Evolutionary conservation across 768 basidiomycete species (phyloP).

Genomic region (Trametes coccinea): DNA sequence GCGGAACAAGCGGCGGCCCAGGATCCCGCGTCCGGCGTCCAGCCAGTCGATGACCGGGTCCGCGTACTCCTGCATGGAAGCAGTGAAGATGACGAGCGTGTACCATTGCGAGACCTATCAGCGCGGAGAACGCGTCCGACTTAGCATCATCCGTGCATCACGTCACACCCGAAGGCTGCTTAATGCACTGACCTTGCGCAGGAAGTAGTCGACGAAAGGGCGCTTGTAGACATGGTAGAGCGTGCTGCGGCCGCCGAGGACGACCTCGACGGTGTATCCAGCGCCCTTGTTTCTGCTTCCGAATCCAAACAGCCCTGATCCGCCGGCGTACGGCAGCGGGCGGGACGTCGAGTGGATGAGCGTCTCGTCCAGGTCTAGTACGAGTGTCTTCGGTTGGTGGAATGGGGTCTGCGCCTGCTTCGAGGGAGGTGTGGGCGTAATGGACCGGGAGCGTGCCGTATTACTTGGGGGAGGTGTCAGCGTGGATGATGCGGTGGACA

Average conservation of each 20-base stretch:
- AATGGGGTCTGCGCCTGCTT: conserved; percentile 74
- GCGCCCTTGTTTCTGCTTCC: conserved; percentile 65
- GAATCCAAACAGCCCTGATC: conserved; percentile 57
- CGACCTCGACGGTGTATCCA: conserved; percentile 91
- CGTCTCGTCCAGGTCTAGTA: conserved; percentile 97
- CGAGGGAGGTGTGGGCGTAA: conserved; percentile 35
- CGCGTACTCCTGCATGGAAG: conserved; percentile 99
- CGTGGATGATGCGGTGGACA: neutral
- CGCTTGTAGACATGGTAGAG: conserved; percentile 98
- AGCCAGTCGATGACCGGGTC: conserved; percentile 99
- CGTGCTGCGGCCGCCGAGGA: conserved; percentile 83
- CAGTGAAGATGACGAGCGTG: conserved; percentile 97
- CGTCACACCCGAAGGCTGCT: too few species aligned
- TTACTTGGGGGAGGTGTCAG: conserved; percentile 7
- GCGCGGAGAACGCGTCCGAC: neutral
- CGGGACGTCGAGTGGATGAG: conserved; percentile 96
- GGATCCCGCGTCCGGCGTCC: conserved; percentile 90
- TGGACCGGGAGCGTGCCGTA: conserved; percentile 16
- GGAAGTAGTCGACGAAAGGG: conserved; percentile 94
- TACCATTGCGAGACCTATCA: conserved; percentile 97
- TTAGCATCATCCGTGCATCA: too few species aligned
- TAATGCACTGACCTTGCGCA: conserved; percentile 66
- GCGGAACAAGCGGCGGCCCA: conserved; percentile 86
- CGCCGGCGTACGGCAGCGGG: conserved; percentile 51
- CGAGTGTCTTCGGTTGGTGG: conserved; percentile 88